Evolutionary conservation across 306 rosid species (phyloP), one percentile per base, ranked within the genome.

Genomic region (Corylus avellana): DNA sequence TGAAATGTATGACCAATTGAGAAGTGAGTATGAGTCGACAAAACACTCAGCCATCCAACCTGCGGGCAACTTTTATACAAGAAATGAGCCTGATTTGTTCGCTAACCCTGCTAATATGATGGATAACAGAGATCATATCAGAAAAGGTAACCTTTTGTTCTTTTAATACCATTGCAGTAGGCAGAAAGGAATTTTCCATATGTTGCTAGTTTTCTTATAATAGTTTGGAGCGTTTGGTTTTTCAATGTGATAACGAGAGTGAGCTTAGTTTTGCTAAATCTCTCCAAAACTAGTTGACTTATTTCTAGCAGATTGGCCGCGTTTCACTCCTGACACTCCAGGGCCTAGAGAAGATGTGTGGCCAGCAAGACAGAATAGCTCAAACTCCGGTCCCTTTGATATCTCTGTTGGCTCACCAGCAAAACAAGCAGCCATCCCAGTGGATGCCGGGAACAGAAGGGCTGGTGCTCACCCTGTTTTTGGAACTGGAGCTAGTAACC

Each of bases 1-100:
- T 82, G 99, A 96, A 88, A 91, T 96, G 99, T 96, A 96, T 81
- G 99, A 96, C 78, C 99, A 96, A 75, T 81, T 93, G 82, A 90
- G 99, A 82, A 85, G 85, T 78, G 98, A 96, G 82, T 88, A 80
- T 8, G 98, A 96, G 39, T 88, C 98, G 7, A 74, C 63, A 70
- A 96, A 96, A 85, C 91, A 94, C 70, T 86, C 92, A 35, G 89
- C 98, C 83, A 87, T 93, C 86, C 99, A 93, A 86, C 98, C 99
- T 47, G 87, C 90, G 50, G 75, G 69, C 88, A 91, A 88, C 85
- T 95, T 91, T 66, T 95, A 90, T 87, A 61, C 94, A 71, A 93
- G 96, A 90, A 93, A 91, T n/a, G 98, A 95, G 74, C 84, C 86
- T 22, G 96, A 92, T 87, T 73, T 93, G 81, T 96, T 93, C 87